Evolutionary conservation across 2,329 filamentous ascomycete genomes (phyloP), one percentile per base, ranked within the genome.

Genomic region (Ophiocordyceps robertsii): DNA sequence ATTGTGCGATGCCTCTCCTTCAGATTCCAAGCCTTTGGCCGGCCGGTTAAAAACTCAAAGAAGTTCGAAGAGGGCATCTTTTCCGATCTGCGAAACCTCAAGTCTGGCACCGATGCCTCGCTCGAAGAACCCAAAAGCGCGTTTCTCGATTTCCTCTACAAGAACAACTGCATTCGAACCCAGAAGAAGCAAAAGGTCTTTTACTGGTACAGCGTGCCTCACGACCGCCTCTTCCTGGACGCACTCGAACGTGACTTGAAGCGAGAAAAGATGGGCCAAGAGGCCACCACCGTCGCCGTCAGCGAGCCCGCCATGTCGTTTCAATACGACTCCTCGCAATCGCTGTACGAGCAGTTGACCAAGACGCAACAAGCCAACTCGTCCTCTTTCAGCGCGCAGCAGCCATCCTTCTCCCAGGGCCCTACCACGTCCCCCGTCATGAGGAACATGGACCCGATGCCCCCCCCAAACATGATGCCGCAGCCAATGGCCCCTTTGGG

Each of bases 161-260:
- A 98, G 76, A 98, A 98, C 77, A 98, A 98, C 72, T 98, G 92
- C 75, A 98, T 98, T 55, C 82, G 92, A 54, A 98, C 92, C 32
- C 92, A 98, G 66, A 98, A 98, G 80, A 98, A 98, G 75, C 92
- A 98, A 61, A 98, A 98, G 73, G 92, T 98, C 51, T 98, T 98
- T 60, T 98, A 96, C 70, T 98, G 92, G 92, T 98, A 96, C 68
- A 95, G 89, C 69, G 92, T 98, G 39, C 92, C 92, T 1, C 92
- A 98, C 63, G 92, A 98, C 66, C 80, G 92, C 43, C 79, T 98
- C 41, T 98, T 98, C 68, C 81, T 98, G 53, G 92, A 98, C 68
- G 92, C 92, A 33, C 72, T 98, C 54, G 92, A 98, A 73, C 83
- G 92, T 51, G 92, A 98, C 60, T 68, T 98, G 59, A 98, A 98